Base-by-base conservation (phyloP, 73 alveolate species). In the Halteria grandinella region DNA sequence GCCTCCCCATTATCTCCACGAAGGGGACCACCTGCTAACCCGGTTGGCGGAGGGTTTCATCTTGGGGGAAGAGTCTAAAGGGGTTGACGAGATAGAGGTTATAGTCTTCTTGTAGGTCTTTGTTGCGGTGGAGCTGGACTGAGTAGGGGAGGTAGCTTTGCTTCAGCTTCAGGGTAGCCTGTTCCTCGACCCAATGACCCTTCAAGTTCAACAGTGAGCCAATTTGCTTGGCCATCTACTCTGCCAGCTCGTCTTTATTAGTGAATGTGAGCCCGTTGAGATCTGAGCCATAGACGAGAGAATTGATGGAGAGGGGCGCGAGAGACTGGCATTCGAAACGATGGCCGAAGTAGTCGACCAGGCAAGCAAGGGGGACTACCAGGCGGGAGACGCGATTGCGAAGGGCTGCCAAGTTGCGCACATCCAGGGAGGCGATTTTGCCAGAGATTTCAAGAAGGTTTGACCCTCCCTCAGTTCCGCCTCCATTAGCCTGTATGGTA, bases 231-330 rank as follows among this genome's bases (percentile, higher is more conserved):
- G 91, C 91, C 44, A 82, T 37, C 17, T 36, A 21, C 39, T 72
- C 86, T 36, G 86, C 91, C 10, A 14, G 55, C 3, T 40, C 64
- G 45, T 82, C 76, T 2, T 70, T 40, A 47, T 55, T 59, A 7
- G 57, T 58, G 31, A 48, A 82, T 24, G 40, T 37, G n/a, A 71
- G 28, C 43, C 91, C 71, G 41, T 63, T 75, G 20, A 51, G 18
- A 31, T 80, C 90, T 6, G 85, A 69, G 24, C 90, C 90, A 54
- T 80, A 80, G 37, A 51, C 84, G 0, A 80, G 40, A 0, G 90
- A 34, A 32, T 80, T 69, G 24, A 55, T 69, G 25, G 90, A 53
- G 14, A 80, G 32, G 10, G 90, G 90, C 0, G 66, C 14, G 2
- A 70, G 47, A 32, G 69, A 18, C 43, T 80, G 54, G 34, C 41